Conservation (phyloP, 2,329 filamentous ascomycete genomes). For the Tolypocladium inflatum region DNA sequence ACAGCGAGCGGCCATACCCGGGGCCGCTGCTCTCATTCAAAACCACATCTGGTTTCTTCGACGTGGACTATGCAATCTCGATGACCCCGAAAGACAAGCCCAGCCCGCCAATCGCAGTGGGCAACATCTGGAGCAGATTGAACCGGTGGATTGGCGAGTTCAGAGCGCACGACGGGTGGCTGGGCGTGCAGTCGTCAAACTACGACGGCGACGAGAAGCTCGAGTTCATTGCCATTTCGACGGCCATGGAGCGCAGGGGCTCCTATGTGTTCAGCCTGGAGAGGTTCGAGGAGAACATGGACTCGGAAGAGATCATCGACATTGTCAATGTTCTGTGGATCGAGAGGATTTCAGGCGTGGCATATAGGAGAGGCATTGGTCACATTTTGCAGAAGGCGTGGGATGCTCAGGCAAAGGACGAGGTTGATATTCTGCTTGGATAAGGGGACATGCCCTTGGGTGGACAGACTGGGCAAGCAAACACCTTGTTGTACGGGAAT, state of each 20-base stretch:
- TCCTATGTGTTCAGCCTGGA: slow-evolving; percentile 29
- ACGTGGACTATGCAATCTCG: slow-evolving; percentile 28
- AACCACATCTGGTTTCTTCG: slow-evolving; percentile 28
- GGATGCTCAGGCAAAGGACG: slow-evolving; percentile 28
- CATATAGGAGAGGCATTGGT: slow-evolving; percentile 30
- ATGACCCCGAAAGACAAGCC: slow-evolving; percentile 22
- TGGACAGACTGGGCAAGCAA: not conserved
- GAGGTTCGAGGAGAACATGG: slow-evolving; percentile 29
- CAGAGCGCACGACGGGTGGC: slow-evolving; percentile 34
- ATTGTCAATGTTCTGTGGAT: slow-evolving; percentile 38
- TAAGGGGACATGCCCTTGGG: slow-evolving; percentile 8
- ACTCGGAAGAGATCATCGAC: slow-evolving; percentile 31
- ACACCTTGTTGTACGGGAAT: not conserved
- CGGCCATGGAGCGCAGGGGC: slow-evolving; percentile 29
- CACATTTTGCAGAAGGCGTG: slow-evolving; percentile 31
- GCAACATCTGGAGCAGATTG: slow-evolving; percentile 28
- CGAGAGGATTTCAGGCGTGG: slow-evolving; percentile 32
- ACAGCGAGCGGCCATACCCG: slow-evolving; percentile 21
- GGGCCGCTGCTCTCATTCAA: slow-evolving; percentile 30
- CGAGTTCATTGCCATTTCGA: slow-evolving; percentile 33
- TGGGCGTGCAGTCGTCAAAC: slow-evolving; percentile 35
- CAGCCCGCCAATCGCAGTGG: slow-evolving; percentile 31
- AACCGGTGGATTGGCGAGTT: slow-evolving; percentile 31
- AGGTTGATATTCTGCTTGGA: slow-evolving; percentile 31
- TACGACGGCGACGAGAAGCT: slow-evolving; percentile 33